A percentile compares a stretch with the other conserved stretches of the same genome.
Conservation (phyloP, 2,329 filamentous ascomycete species). For the Aotearoamyces nothofagi region DNA sequence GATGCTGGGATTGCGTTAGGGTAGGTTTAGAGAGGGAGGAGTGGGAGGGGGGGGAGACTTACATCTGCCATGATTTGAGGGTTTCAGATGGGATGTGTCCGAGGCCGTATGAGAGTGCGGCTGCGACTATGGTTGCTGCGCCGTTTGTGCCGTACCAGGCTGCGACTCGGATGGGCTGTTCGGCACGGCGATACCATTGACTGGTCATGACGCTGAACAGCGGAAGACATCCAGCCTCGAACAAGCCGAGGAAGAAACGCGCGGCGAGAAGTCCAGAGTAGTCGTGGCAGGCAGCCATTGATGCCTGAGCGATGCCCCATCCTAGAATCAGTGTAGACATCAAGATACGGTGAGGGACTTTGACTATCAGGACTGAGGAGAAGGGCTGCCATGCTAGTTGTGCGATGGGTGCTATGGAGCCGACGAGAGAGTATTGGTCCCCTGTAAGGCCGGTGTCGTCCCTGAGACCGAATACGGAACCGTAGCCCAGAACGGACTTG, state of each 20-base stretch:
- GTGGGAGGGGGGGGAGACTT: constrained; percentile 28
- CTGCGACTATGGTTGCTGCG: constrained; percentile 16
- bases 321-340: constrained; percentile 33
- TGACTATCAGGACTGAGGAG: constrained; percentile 43
- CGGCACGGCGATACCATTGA: constrained; percentile 23
- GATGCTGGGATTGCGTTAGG: constrained; percentile 41
- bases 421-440: constrained; percentile 35
- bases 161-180: constrained; percentile 22
- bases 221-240: constrained; percentile 42
- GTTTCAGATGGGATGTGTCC: constrained; percentile 26
- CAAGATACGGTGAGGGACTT: constrained; percentile 40
- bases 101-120: constrained; percentile 17
- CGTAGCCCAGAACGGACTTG: constrained; percentile 36
- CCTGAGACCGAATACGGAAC: constrained; percentile 41
- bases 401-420: constrained; percentile 41
- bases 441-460: constrained; percentile 36
- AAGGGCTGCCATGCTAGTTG: constrained; percentile 47
- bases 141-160: constrained; percentile 21
- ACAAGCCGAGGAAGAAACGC: constrained; percentile 71
- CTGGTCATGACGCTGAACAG: constrained; percentile 23
- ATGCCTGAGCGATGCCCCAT: constrained; percentile 31
- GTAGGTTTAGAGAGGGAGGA: constrained; percentile 22
- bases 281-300: constrained; percentile 32
- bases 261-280: constrained; percentile 64
- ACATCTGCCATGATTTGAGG: constrained; percentile 23